Evolutionary conservation across 768 basidiomycete genomes (phyloP), one percentile per base, ranked within the genome.

Genomic region (Pulveroboletus sp.): DNA sequence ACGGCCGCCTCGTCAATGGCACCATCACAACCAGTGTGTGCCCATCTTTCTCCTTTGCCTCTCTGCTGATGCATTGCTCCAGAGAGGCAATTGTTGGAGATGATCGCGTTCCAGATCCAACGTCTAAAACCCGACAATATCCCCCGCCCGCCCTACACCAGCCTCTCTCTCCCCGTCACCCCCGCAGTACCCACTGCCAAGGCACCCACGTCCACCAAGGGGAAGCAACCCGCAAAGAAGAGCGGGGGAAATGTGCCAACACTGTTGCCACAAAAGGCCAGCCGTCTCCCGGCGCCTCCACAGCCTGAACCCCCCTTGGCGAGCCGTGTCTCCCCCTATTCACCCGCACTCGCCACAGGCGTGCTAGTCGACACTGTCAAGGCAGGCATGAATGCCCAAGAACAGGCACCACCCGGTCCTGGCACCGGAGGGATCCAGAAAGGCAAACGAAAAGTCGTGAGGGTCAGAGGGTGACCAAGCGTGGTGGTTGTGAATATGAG

Each of bases 341-440:
- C 88, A 2, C 92, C 91, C 8, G 80, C 85, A 9, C 70, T 91
- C 9, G 79, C 85, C 31, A 76, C 83, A 0, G 90, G 90, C 6
- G 79, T 92, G 37, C 76, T 94, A 29, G 74, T 95, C 31, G 87
- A 92, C 33, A 81, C 90, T 1, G 78, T 94, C 33, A 93, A 92
- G 66, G 87, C 90, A 0, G 91, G 90, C 1, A 84, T 93, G 81
- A 89, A 77, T 58, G 78, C 84, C 27, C 72, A 70, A 48, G 81
- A 84, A 47, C 76, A 76, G 43, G 73, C 74, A 36, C 67, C 73
- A 13, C 52, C 56, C 6, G 59, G 67, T 11, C 66, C 75, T 43
- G 58, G 63, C 42, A 41, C 54, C 4, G 56, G 63, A 2, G 61
- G 61, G 5, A 57, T 66, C 53, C 76, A 81, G 63, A 90, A 90